Evolutionary conservation across 306 rosid species (phyloP).

Genomic region (Fagus crenata): DNA sequence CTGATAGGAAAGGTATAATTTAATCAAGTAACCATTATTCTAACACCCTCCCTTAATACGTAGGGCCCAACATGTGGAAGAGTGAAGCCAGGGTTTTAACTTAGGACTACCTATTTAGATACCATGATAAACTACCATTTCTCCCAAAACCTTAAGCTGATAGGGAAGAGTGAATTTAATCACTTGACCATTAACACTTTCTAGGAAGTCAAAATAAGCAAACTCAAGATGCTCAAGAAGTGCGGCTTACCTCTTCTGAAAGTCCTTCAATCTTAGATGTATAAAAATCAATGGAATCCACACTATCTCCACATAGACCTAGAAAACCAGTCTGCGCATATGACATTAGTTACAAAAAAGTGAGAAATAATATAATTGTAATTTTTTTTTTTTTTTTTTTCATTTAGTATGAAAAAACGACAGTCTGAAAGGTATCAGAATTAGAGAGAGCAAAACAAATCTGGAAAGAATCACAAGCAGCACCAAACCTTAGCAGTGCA

Average conservation of each 20-base stretch:
- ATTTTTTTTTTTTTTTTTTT: background rate
- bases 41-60: too few species aligned
- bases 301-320: constrained; percentile 70
- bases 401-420: background rate
- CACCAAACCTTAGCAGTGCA: constrained; percentile 22
- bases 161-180: too few species aligned
- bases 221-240: constrained; percentile 17
- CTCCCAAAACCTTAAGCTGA: too few species aligned
- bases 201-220: background rate
- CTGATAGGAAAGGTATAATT: too few species aligned
- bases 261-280: constrained; percentile 53
- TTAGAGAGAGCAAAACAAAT: background rate
- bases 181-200: background rate
- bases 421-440: background rate
- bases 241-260: constrained; percentile 60
- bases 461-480: background rate
- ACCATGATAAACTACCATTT: too few species aligned
- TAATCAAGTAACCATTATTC: too few species aligned
- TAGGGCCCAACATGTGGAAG: too few species aligned
- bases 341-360: constrained; percentile 17
- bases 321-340: constrained; percentile 86
- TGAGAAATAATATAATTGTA: constrained; percentile 7
- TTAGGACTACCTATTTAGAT: too few species aligned
- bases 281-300: constrained; percentile 77
- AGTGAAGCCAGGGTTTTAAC: too few species aligned